Evolutionary conservation across 1,284 basidiomycete genomes (phyloP).

Genomic region (Boletus calvinii): DNA sequence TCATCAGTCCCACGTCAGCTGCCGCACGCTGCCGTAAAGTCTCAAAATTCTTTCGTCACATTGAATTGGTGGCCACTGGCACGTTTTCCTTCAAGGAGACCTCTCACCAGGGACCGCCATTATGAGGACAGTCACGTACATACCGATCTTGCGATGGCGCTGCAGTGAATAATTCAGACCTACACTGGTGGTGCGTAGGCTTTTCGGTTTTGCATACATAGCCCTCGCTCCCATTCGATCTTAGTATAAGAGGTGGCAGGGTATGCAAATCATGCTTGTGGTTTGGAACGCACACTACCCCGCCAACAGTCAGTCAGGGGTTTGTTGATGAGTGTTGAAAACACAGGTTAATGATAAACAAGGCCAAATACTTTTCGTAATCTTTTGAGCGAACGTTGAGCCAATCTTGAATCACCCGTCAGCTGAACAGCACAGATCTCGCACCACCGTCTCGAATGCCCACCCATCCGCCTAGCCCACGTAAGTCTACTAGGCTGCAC

Average conservation of each 20-base stretch:
- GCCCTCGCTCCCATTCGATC: background rate
- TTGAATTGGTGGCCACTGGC: no score
- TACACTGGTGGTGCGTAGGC: background rate
- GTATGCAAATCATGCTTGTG: no score
- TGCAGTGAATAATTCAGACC: background rate
- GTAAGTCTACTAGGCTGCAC: constrained; percentile 22
- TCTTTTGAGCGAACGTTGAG: no score
- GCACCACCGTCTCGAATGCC: constrained; percentile 18
- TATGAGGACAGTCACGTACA: no score
- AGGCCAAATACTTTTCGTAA: constrained; percentile 1
- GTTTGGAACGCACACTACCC: background rate
- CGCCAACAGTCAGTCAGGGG: no score
- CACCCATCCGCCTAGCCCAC: constrained; percentile 26
- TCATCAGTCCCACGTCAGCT: no score
- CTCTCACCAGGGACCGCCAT: background rate
- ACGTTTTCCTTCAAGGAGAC: no score
- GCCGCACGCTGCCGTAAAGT: no score
- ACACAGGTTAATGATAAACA: constrained; percentile 12
- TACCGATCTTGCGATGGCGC: no score
- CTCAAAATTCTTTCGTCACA: no score
- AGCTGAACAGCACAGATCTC: background rate
- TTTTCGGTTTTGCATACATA: background rate
- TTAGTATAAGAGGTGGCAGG: no score
- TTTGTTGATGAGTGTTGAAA: background rate
- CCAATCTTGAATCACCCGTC: background rate